Conservation (phyloP, 1,139 yeast species). For the Kazachstania sp. region DNA sequence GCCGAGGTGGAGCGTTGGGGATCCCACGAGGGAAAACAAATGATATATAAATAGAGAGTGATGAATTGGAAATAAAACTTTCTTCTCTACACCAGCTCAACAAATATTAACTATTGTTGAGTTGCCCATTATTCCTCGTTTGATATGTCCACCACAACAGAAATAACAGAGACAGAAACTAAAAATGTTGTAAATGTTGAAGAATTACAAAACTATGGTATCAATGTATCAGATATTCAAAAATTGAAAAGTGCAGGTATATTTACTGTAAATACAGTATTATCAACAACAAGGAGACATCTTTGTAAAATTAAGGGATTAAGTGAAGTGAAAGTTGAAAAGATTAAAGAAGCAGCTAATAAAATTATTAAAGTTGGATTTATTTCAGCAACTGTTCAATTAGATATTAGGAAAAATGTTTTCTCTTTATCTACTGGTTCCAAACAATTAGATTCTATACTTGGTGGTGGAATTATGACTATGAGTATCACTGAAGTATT, state of each 20-base stretch:
- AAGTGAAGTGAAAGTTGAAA: slow-evolving; percentile 52
- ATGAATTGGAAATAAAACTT: too few relatives aligned
- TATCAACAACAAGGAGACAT: slow-evolving; percentile 48
- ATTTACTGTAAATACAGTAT: slow-evolving; percentile 44
- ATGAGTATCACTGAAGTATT: slow-evolving; percentile 58
- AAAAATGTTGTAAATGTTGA: slow-evolving; percentile 37
- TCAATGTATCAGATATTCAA: slow-evolving; percentile 50
- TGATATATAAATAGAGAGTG: too few relatives aligned
- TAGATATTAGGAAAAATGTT: slow-evolving; percentile 42
- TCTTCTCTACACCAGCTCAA: too few relatives aligned
- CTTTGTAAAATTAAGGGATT: slow-evolving; percentile 46
- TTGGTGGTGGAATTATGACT: slow-evolving; percentile 54
- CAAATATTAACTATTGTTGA: too few relatives aligned
- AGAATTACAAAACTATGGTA: slow-evolving; percentile 48
- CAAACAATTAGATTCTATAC: slow-evolving; percentile 42
- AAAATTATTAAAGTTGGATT: slow-evolving; percentile 45
- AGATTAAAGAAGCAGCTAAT: slow-evolving; percentile 53
- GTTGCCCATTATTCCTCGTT: too few relatives aligned
- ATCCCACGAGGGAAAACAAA: too few relatives aligned
- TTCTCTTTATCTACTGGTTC: slow-evolving; percentile 46
- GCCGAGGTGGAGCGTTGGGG: too few relatives aligned
- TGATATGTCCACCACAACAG: slow-evolving; percentile 13
- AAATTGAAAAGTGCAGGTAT: slow-evolving; percentile 48
- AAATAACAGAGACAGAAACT: slow-evolving; percentile 11
- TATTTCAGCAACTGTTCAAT: slow-evolving; percentile 45